Base-by-base conservation (phyloP, 2,329 filamentous ascomycete species). In the Colletotrichum liaoningense region DNA sequence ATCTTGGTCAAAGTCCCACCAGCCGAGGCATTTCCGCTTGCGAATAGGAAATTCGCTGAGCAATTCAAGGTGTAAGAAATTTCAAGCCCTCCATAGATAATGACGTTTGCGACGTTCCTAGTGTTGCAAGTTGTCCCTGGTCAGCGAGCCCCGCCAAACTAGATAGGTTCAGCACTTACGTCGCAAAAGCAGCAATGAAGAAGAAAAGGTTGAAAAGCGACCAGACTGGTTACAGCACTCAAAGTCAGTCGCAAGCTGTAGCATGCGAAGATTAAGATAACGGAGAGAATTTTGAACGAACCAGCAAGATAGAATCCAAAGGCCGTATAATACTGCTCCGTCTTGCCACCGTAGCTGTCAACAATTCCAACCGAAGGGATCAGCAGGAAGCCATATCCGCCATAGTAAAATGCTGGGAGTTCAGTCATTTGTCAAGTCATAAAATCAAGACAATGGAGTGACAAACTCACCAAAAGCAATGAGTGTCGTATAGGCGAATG, bases 401-500 rank as follows among this genome's bases (percentile, higher is more conserved):
- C 8, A 22, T 49, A 49, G 42, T 49, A 49, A 19, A 49, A 22
- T 49, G 42, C 42, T 49, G 19, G 8, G 19, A 49, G 6, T n/a
- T 49, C 7, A 49, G 19, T 22, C 8, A 8, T 22, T 19, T 33
- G 2, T 19, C 16, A 3, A 9, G 42, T 35, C 42, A 22, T 49
- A 4, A 49, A 9, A 42, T 22, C 42, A n/a, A 19, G 8, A 22
- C 4, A 49, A 49, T n/a, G 42, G 4, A 11, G 8, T 22, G 19
- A 19, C 19, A 22, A 56, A 22, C 75, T 62, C 72, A 84, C 88
- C 87, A 74, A 89, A 90, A 7, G 87, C 88, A 72, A 84, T 86
- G 33, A 89, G 83, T 0, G 88, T 86, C 0, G 87, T 89, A 69
- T 90, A 89, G 0, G 83, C 83, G 69, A 88, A 88, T 0, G 84